Evolutionary conservation across 345 rosid species (phyloP).

Genomic region (Viola odorata): DNA sequence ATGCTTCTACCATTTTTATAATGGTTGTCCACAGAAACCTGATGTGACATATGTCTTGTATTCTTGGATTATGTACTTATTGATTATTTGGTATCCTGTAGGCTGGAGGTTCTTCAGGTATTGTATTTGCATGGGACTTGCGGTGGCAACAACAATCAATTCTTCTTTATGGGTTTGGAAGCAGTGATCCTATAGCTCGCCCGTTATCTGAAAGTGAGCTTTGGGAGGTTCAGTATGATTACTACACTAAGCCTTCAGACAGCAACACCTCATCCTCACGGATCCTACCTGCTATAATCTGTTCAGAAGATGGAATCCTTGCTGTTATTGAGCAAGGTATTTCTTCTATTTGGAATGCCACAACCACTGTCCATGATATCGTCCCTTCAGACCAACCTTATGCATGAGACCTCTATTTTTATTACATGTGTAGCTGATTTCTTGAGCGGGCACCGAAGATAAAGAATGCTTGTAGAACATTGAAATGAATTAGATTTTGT

Average conservation of each 20-base stretch:
- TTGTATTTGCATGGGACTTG: constrained; percentile 87
- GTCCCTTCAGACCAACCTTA: background rate
- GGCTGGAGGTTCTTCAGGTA: constrained; percentile 91
- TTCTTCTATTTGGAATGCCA: background rate
- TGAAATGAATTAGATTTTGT: constrained; percentile 4
- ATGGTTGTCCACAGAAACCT: no score
- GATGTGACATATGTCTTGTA: no score
- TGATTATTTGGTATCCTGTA: constrained; percentile 8
- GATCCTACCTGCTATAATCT: constrained; percentile 74
- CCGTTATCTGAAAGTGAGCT: constrained; percentile 77
- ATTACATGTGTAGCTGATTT: background rate
- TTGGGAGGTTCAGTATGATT: constrained; percentile 83
- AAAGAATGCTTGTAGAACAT: background rate
- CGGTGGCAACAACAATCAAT: constrained; percentile 60
- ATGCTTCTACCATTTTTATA: no score
- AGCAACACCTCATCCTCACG: constrained; percentile 51
- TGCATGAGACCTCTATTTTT: background rate
- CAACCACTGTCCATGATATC: background rate
- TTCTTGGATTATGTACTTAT: no score
- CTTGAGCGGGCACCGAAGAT: background rate
- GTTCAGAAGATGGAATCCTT: constrained; percentile 93
- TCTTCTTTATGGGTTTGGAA: constrained; percentile 55
- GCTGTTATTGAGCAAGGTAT: constrained; percentile 75
- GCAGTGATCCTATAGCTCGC: constrained; percentile 27
- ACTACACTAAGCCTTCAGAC: constrained; percentile 44